Base-by-base conservation (phyloP, 345 rosid genomes). In the Sapria himalayana region DNA sequence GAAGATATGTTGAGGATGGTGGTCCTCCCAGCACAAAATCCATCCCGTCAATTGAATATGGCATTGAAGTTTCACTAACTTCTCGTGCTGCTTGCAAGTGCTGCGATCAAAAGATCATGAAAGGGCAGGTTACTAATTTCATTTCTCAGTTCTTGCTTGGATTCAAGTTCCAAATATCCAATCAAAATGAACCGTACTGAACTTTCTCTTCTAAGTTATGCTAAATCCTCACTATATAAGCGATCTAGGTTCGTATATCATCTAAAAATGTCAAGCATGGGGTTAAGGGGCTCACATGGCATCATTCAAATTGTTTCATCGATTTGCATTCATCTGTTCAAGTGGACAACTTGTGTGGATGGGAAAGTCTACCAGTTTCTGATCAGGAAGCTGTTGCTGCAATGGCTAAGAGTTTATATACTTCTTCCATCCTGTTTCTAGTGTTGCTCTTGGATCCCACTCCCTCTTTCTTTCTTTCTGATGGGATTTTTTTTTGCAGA, bases 81-180 rank as follows among this genome's bases (percentile, higher is more conserved):
- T 75, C 96, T 61, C 84, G 86, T 47, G 86, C 94, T 5, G 62
- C 70, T 48, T 85, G 96, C 70, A 67, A 50, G 62, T 43, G 32
- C 37, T 85, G 96, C 63, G 47, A 40, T 48, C 59, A 73, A 46
- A 85, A 81, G 61, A 85, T 85, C 42, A 56, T 64, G 67, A 81
- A 81, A 66, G 96, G 81, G 59, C 76, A 81, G 86, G 96, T 85
- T 57, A 13, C 9, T 25, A 38, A 22, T 29, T 7, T 7, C 10
- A 4, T 24, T 29, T 12, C 8, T n/a, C n/a, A n/a, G n/a, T n/a
- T n/a, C n/a, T n/a, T n/a, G n/a, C n/a, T n/a, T n/a, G n/a, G n/a
- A n/a, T n/a, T n/a, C n/a, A n/a, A n/a, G n/a, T n/a, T n/a, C n/a
- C n/a, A n/a, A n/a, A n/a, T n/a, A n/a, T n/a, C n/a, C n/a, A n/a